Conservation (phyloP, 305 asterid species). For the Galium porrigens region DNA sequence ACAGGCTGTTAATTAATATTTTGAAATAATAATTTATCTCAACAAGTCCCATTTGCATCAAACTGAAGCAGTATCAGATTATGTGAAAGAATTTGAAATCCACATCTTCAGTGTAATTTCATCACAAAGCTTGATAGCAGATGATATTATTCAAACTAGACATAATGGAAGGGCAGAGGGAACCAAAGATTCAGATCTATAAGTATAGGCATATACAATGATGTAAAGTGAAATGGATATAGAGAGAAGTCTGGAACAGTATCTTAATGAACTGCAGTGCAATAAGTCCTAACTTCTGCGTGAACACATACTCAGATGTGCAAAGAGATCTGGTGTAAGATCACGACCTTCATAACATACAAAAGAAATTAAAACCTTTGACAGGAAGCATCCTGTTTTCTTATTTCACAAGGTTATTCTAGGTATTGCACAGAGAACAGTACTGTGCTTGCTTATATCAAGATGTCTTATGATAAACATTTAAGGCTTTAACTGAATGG, state of each 20-base stretch:
- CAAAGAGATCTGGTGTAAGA: neutral
- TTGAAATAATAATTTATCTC: neutral
- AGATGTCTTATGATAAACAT: neutral
- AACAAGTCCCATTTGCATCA: neutral
- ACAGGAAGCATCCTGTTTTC: constrained; percentile 1
- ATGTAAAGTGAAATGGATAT: neutral
- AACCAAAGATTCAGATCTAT: neutral
- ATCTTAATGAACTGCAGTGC: neutral
- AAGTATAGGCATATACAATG: neutral
- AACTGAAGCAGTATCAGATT: neutral
- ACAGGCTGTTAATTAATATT: neutral
- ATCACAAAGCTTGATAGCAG: constrained; percentile 1
- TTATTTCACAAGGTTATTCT: neutral
- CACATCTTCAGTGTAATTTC: neutral
- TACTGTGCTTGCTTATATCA: constrained; percentile 1
- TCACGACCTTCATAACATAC: neutral
- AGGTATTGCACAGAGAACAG: neutral
- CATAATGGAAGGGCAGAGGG: neutral
- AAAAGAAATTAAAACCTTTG: neutral
- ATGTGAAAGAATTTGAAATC: neutral
- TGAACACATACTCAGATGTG: neutral
- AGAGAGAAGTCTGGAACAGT: constrained; percentile 2
- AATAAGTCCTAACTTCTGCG: neutral
- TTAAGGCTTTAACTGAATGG: neutral
- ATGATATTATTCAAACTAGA: neutral